Evolutionary conservation across 2,329 filamentous ascomycete genomes (phyloP).

Genomic region (Rhinocladiella mackenziei): DNA sequence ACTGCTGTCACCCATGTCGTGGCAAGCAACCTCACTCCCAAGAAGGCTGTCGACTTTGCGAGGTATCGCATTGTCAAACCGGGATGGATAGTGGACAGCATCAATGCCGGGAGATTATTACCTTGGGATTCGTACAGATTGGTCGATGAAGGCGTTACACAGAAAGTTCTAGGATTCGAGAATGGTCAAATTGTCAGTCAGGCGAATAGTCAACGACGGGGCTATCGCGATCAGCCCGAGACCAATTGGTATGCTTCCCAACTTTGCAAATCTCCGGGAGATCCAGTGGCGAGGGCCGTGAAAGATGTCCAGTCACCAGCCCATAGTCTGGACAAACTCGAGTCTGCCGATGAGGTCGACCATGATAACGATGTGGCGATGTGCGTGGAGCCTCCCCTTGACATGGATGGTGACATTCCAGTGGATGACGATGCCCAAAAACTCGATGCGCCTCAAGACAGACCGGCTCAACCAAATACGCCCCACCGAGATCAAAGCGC

Average conservation of each 20-base stretch:
- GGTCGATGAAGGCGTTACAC: conserved; percentile 75
- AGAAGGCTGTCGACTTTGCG: conserved; percentile 84
- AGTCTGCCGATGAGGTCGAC: background rate
- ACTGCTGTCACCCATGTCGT: conserved; percentile 95
- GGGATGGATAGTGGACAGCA: conserved; percentile 87
- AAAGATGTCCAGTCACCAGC: background rate
- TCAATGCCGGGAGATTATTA: conserved; percentile 72
- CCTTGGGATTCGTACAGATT: conserved; percentile 85
- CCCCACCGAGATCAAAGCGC: background rate
- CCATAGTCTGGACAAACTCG: too few relatives aligned
- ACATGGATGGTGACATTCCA: background rate
- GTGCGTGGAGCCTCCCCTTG: background rate
- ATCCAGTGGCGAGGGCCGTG: background rate
- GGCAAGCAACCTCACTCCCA: conserved; percentile 81
- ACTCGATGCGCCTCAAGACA: too few relatives aligned
- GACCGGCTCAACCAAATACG: too few relatives aligned
- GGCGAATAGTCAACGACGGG: conserved; percentile 54
- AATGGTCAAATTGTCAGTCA: conserved; percentile 65
- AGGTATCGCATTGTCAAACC: conserved; percentile 91
- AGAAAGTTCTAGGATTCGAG: conserved; percentile 68
- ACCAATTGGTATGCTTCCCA: conserved; percentile 78
- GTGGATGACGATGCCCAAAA: background rate
- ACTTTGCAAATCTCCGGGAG: conserved; percentile 38
- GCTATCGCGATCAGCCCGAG: conserved; percentile 78
- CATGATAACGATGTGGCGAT: background rate